Percentiles rank a stretch among this genome's conserved stretches.
Evolutionary conservation across 345 rosid genomes (phyloP).

Genomic region (Lepidium aucheri): DNA sequence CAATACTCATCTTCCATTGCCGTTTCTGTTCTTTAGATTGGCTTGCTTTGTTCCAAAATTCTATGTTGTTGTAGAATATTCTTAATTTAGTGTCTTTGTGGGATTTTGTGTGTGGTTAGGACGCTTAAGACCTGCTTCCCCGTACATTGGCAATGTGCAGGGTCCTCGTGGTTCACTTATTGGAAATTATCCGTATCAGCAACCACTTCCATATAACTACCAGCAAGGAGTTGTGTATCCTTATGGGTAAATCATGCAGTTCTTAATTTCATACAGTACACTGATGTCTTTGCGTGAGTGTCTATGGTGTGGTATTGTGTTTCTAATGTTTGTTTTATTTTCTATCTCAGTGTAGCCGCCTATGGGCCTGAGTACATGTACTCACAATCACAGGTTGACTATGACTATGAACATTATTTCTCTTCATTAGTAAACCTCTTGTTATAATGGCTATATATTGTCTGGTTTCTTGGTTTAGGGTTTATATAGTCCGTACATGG

Average conservation of each 20-base stretch:
- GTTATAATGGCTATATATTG: not conserved
- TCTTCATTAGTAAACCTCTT: not conserved
- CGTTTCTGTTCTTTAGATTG: not conserved
- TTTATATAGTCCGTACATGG: conserved; percentile 54
- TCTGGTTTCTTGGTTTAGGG: conserved; percentile 37
- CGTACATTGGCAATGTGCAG: conserved; percentile 53
- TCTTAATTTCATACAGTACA: not conserved
- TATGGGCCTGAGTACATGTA: conserved; percentile 82
- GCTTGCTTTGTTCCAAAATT: not conserved
- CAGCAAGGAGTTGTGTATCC: conserved; percentile 74
- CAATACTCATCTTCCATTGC: not conserved
- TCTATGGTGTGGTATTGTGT: not conserved
- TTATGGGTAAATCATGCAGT: conserved; percentile 62
- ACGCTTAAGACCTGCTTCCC: conserved; percentile 54
- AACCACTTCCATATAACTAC: conserved; percentile 56
- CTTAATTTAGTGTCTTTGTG: conserved; percentile 6
- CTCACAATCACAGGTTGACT: conserved; percentile 59
- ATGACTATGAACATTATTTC: not conserved
- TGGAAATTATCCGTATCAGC: conserved; percentile 77
- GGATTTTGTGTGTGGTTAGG: conserved; percentile 32
- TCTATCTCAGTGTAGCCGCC: conserved; percentile 49
- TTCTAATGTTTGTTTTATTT: not conserved
- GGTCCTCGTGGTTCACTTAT: conserved; percentile 46
- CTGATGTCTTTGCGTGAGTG: not conserved
- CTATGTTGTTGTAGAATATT: not conserved